These are phyloP conservation scores for Boletus vermiculosoides DNA, from an alignment of 768 basidiomycete species.

Conservation along the genomic window DNA sequence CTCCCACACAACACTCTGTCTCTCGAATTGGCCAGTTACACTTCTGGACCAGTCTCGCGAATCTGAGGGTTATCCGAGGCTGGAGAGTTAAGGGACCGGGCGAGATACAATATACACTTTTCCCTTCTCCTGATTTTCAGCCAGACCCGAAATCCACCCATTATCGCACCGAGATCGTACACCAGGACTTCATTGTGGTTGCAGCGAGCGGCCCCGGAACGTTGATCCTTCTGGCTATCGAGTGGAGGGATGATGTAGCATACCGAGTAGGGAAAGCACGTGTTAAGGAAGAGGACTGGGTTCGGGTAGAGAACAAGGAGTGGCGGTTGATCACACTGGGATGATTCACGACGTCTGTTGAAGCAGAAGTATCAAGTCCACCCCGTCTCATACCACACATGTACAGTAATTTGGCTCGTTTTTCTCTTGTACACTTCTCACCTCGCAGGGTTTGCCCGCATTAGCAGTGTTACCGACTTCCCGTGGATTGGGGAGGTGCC, in stretches of 20 bases:
- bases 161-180: not conserved
- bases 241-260: slow-evolving; percentile 16
- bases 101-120: not conserved
- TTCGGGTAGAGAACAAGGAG: slow-evolving; percentile 7
- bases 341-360: not conserved
- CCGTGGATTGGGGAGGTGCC: too few relatives aligned
- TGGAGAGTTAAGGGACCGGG: not conserved
- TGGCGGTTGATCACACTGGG: slow-evolving; percentile 14
- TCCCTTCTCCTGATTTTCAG: not conserved
- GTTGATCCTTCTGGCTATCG: slow-evolving; percentile 12
- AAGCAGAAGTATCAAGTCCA: not conserved
- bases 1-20: not conserved
- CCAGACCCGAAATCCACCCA: not conserved
- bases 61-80: not conserved
- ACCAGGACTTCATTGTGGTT: slow-evolving; percentile 15
- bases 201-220: not conserved
- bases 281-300: not conserved
- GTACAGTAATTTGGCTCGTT: not conserved
- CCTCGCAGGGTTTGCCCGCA: too few relatives aligned
- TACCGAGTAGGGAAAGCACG: slow-evolving; percentile 9
- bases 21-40: slow-evolving; percentile 3
- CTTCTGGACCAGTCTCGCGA: slow-evolving; percentile 19
- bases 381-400: not conserved
- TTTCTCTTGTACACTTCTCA: not conserved
- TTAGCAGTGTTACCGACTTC: too few relatives aligned